Conservation (phyloP, 768 basidiomycete species). For the Suillus clintonianus region DNA sequence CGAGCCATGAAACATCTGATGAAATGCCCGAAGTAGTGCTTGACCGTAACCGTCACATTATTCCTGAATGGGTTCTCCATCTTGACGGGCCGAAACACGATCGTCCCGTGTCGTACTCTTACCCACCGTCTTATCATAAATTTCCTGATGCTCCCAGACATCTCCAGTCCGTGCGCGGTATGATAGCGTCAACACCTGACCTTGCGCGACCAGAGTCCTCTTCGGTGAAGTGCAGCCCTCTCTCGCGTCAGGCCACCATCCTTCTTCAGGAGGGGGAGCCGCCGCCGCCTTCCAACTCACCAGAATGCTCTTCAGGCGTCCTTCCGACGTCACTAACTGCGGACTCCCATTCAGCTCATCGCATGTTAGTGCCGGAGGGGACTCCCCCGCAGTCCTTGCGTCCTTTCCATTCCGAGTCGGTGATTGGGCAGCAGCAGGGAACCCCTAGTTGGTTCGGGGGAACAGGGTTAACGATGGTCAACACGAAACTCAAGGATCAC, state of each 20-base stretch:
- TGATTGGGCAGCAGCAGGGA: constrained; percentile 27
- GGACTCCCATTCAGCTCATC: constrained; percentile 19
- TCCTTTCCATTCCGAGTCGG: constrained; percentile 43
- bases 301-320: constrained; percentile 34
- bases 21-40: constrained; percentile 95
- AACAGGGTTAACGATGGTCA: constrained; percentile 90
- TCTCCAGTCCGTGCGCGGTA: constrained; percentile 44
- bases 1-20: constrained; percentile 55
- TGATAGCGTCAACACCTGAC: constrained; percentile 73
- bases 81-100: constrained; percentile 48
- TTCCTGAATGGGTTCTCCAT: constrained; percentile 88
- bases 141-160: constrained; percentile 27
- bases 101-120: constrained; percentile 47
- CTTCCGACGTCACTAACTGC: constrained; percentile 34
- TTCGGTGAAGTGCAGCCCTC: constrained; percentile 39
- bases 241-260: constrained; percentile 41
- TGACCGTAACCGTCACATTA: constrained; percentile 93
- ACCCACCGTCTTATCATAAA: constrained; percentile 17
- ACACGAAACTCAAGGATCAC: constrained; percentile 92
- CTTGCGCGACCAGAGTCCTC: constrained; percentile 38
- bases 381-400: constrained; percentile 39
- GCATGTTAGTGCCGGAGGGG: constrained; percentile 20
- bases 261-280: constrained; percentile 42
- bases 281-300: constrained; percentile 53
- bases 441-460: constrained; percentile 75